Evolutionary conservation across 2,329 filamentous ascomycete species (phyloP).

Genomic region (Phymatotrichopsis omnivora): DNA sequence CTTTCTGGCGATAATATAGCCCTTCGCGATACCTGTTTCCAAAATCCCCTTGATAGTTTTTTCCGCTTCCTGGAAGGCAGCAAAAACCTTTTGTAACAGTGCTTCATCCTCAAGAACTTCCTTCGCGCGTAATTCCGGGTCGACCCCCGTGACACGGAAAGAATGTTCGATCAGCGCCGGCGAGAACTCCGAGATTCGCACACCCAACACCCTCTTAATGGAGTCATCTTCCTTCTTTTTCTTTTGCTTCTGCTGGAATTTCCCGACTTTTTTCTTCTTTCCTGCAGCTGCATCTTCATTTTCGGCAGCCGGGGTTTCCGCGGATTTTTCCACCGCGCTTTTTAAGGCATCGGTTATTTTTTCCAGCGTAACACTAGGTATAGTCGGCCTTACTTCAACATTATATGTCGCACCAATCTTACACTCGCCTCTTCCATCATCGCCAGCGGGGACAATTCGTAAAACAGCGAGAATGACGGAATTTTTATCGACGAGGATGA

Average conservation of each 20-base stretch:
- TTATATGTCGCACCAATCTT: conserved; percentile 72
- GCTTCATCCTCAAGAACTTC: conserved; percentile 58
- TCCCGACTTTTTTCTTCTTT: conserved; percentile 30
- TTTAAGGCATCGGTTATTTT: conserved; percentile 60
- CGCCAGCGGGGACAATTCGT: conserved; percentile 56
- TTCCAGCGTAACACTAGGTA: no score
- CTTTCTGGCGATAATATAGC: conserved; percentile 78
- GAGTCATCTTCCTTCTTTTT: conserved; percentile 66
- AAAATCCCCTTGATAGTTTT: conserved; percentile 55
- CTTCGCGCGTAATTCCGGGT: conserved; percentile 55
- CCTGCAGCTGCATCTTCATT: conserved; percentile 34
- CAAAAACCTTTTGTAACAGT: conserved; percentile 56
- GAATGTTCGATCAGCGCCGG: conserved; percentile 82
- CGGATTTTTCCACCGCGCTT: conserved; percentile 43
- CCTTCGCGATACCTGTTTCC: conserved; percentile 53
- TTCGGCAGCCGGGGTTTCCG: conserved; percentile 42
- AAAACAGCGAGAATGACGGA: conserved; percentile 72
- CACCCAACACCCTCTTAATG: conserved; percentile 67
- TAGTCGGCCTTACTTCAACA: conserved; percentile 39
- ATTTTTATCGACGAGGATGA: conserved; percentile 80
- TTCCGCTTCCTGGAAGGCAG: conserved; percentile 59
- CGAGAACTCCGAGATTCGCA: conserved; percentile 78
- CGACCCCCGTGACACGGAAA: conserved; percentile 58
- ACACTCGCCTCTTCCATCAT: conserved; percentile 68
- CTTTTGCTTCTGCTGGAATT: conserved; percentile 54